Base-by-base conservation (phyloP, 2,329 filamentous ascomycete species). In the Xylariaceae sp. region DNA sequence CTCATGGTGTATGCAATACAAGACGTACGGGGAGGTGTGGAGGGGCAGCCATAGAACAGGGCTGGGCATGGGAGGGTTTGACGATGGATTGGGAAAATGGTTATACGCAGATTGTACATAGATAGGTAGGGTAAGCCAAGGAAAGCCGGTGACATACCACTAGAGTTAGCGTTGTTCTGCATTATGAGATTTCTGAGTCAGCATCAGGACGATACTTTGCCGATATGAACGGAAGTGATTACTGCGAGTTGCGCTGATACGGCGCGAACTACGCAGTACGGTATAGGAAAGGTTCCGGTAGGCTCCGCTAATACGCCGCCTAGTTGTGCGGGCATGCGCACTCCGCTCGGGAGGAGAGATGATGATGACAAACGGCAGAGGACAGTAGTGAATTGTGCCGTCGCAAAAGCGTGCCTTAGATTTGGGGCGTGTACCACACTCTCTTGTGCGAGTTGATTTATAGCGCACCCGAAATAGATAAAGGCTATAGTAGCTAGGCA, bases 151-250 rank as follows among this genome's bases (percentile, higher is more conserved):
- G 52, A 69, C 67, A 63, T 61, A 70, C 67, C 67, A 64, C 39
- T 55, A 32, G 56, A 54, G 53, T 56, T 66, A 62, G 63, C 50
- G 58, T 60, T 61, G 44, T 62, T 61, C 61, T 67, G 61, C 67
- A 67, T 69, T 52, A 58, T 63, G 47, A 29, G 24, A 49, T 44
- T 44, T 67, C 63, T 68, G 66, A 69, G 59, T 69, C 66, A 69
- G 67, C 67, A 68, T 59, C 55, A 37, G 57, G 53, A 30, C 33
- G 40, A 44, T 42, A 50, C 20, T 18, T 27, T 13, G 27, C 11
- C 23, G 40, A 32, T 18, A 27, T 35, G 21, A 16, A 46, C 23
- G 42, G 55, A 26, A 23, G 35, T 16, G 24, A 40, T 33, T 43
- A 29, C 45, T 39, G 41, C 36, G 18, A 36, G 33, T 20, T 13